Base-by-base conservation (phyloP, 1,284 basidiomycete species). In the Pholiota adiposa region DNA sequence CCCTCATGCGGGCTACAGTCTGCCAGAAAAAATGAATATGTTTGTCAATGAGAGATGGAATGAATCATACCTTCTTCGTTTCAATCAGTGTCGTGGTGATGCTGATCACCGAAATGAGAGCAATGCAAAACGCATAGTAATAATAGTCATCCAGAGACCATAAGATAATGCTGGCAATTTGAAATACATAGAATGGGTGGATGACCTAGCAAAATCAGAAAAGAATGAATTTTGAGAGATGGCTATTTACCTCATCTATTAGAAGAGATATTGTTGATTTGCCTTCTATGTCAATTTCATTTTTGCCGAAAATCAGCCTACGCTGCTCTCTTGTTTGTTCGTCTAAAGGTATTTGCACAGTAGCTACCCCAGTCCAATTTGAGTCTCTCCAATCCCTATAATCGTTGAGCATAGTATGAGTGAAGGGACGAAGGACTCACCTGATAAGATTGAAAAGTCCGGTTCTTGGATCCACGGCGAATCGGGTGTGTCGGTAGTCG, bases 121-220 rank as follows among this genome's bases (percentile, higher is more conserved):
- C 94, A 66, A 99, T 99, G 69, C 96, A 98, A 68, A 97, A 97
- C 2, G 97, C 97, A 73, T 99, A 99, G 72, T 97, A 98, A 73
- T 93, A 97, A 71, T 98, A 96, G 71, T 98, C 86, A 69, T 99
- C 97, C 57, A 98, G 69, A 2, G 91, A 92, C 97, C 97, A 99
- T 9, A 99, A 79, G 23, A 94, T 78, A 67, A 99, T 93, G 63
- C 95, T 97, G 51, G 96, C 96, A 65, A 99, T 91, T 83, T 99
- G 97, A 74, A 99, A 99, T 58, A 99, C 92, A 71, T 97, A 98
- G 77, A 98, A 98, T 0, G 96, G 96, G 72, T 98, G 96, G 33
- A 98, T 90, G 53, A 96, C 84, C 91, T 93, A 58, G 29, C 27
- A 7, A 54, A 34, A 29, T 16, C n/a, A 36, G 34, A 56, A 31